These are phyloP conservation scores for Schizophyllum commune DNA, from an alignment of 1,284 basidiomycete genomes.

Conservation along the genomic window DNA sequence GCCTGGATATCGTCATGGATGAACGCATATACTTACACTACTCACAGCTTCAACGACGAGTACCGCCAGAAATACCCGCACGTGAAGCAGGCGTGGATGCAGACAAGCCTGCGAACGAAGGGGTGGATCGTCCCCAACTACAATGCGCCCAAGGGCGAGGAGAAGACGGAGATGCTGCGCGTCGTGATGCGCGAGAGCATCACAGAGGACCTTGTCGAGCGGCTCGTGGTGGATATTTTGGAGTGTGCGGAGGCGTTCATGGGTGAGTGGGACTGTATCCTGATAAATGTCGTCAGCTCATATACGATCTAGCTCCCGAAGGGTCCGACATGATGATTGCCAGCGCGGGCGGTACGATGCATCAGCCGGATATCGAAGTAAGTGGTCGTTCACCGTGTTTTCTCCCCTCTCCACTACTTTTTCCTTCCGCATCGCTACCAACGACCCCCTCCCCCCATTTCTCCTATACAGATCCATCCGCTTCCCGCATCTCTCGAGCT, in stretches of 20 bases:
- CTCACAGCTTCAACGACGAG: slow-evolving; percentile 42
- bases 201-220: slow-evolving; percentile 40
- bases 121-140: slow-evolving; percentile 17
- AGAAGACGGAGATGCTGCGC: slow-evolving; percentile 60
- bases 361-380: background rate
- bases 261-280: slow-evolving; percentile 17
- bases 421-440: no score
- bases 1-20: background rate
- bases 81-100: slow-evolving; percentile 60
- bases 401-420: no score
- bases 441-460: no score
- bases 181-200: slow-evolving; percentile 80
- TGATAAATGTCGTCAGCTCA: no score
- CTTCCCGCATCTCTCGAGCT: no score
- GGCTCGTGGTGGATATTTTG: slow-evolving; percentile 34
- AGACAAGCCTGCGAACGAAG: slow-evolving; percentile 42
- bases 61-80: slow-evolving; percentile 46
- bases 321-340: background rate
- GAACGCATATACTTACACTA: background rate
- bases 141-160: slow-evolving; percentile 37
- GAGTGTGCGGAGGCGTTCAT: slow-evolving; percentile 32
- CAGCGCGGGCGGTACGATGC: background rate
- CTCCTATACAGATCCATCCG: no score
- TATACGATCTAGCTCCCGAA: background rate
- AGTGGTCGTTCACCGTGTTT: no score